Base-by-base conservation (phyloP, 495 filamentous ascomycete genomes). In the Xylaria longipes region DNA sequence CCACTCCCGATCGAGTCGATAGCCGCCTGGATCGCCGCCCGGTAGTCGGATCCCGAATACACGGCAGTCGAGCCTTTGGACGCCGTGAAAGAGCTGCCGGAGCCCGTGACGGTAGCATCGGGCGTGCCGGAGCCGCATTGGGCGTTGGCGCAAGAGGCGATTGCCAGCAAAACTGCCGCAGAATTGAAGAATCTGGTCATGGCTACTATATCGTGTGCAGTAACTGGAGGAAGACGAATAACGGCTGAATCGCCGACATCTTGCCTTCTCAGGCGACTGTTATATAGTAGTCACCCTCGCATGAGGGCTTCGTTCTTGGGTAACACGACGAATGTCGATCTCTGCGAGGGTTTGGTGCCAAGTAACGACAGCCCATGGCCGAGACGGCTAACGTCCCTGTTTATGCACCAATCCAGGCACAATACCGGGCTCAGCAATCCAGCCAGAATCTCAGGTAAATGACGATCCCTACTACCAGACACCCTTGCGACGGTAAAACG, bases 1-100 rank as follows among this genome's bases (percentile, higher is more conserved):
- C 87, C 88, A 12, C 83, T 61, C 73, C 87, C 86, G 22, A 85
- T 86, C 20, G 83, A 75, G 57, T 82, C 73, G n/a, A 90, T 73
- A 1, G 83, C 84, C 0, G 80, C 71, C 41, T 84, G 83, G 72
- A 85, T 83, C 27, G 84, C 84, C 0, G 74, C 75, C 31, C 78
- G 78, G 74, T 85, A 85, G 75, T 85, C 82, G 52, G 79, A 80
- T 12, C 83, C 83, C 1, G 78, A 73, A 69, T 85, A 85, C 22
- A 84, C 73, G 4, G 67, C 22, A 1, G 39, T 78, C 11, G 73
- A 75, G 65, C 80, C 80, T 33, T 74, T 76, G 37, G 64, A 75
- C 17, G 83, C 82, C 15, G 57, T 77, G 74, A 78, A 85, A 7
- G 79, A 79, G 56, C 65, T 75, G 17, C 77, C 77, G 5, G 78